These are phyloP conservation scores for Lindgomyces ingoldianus DNA, from an alignment of 495 filamentous ascomycete genomes.

Conservation along the genomic window DNA sequence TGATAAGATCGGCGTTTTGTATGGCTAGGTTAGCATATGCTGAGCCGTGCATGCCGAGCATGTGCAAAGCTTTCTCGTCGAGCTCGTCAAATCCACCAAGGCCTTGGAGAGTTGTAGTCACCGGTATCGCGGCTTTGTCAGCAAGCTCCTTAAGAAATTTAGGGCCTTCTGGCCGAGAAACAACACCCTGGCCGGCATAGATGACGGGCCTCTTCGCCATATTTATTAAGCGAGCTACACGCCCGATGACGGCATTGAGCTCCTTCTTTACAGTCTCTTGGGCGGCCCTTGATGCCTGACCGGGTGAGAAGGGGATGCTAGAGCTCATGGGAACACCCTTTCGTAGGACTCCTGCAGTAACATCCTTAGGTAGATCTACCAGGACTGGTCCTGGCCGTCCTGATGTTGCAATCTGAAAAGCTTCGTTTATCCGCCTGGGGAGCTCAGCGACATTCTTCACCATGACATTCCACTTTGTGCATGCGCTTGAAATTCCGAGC, in stretches of 20 bases:
- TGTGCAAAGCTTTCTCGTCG: constrained; percentile 74
- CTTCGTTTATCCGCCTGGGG: constrained; percentile 74
- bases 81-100: constrained; percentile 74
- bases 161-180: constrained; percentile 64
- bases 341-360: constrained; percentile 66
- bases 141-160: constrained; percentile 66
- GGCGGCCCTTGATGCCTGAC: constrained; percentile 66
- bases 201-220: constrained; percentile 75
- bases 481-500: constrained; percentile 72
- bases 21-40: constrained; percentile 79
- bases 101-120: constrained; percentile 77
- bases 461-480: constrained; percentile 88
- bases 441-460: constrained; percentile 76
- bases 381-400: constrained; percentile 77
- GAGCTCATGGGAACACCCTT: constrained; percentile 68
- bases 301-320: constrained; percentile 66
- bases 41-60: constrained; percentile 82
- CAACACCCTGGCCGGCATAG: constrained; percentile 73
- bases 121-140: constrained; percentile 71
- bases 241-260: constrained; percentile 60
- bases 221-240: constrained; percentile 68
- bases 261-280: constrained; percentile 59
- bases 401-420: constrained; percentile 78
- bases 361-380: constrained; percentile 78
- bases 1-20: constrained; percentile 76